A percentile compares a stretch with the other conserved stretches of the same genome.
Conservation (phyloP, 2,329 filamentous ascomycete species). For the Colletotrichum tanaceti region DNA sequence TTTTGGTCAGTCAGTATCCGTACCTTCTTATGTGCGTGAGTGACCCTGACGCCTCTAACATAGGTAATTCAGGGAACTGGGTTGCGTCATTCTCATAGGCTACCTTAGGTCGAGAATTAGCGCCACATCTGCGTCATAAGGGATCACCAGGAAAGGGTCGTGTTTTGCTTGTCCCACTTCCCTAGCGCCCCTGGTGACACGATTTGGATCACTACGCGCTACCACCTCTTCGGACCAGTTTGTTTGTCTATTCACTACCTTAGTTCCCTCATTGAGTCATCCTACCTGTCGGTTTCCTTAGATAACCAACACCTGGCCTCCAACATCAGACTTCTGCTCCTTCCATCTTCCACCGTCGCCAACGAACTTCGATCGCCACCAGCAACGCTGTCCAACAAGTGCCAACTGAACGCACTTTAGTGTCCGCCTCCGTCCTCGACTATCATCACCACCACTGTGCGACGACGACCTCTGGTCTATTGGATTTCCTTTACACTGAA, state of each 20-base stretch:
- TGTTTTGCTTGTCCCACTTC: not conserved
- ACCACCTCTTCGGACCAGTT: not conserved
- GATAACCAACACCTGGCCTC: not conserved
- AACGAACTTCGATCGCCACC: not conserved
- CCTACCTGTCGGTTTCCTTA: not conserved
- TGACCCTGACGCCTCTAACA: constrained; percentile 2
- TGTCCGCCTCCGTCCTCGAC: not conserved
- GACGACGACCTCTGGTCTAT: not conserved
- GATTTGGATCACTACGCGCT: not conserved
- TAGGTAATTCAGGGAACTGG: not conserved
- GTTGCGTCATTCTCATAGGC: constrained; percentile 2
- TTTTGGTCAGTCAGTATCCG: constrained; percentile 1
- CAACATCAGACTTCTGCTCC: too few relatives aligned
- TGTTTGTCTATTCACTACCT: not conserved
- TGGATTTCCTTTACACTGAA: not conserved
- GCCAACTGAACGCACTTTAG: not conserved
- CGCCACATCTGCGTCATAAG: constrained; percentile 25
- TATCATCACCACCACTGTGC: not conserved
- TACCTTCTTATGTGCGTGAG: constrained; percentile 5
- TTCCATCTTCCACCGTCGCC: not conserved
- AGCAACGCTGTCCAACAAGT: not conserved
- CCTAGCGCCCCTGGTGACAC: constrained; percentile 1
- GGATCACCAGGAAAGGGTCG: constrained; percentile 15
- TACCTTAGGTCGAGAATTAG: not conserved
- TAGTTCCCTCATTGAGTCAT: not conserved